Evolutionary conservation across 1,139 yeast species (phyloP), one percentile per base, ranked within the genome.

Genomic region (Taphrina communis): DNA sequence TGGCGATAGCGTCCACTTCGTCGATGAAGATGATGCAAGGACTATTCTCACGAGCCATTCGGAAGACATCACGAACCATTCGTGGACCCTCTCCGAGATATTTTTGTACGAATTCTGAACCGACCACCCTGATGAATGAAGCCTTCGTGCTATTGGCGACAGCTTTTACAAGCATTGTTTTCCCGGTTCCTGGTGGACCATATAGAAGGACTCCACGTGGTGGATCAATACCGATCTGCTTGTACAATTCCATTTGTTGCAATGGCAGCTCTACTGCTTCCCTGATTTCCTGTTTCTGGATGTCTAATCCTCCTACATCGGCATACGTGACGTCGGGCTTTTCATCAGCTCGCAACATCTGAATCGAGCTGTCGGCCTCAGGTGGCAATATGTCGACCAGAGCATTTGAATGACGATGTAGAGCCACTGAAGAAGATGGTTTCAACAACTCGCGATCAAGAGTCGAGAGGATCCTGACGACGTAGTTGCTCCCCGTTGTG

Each of bases 121-220:
- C 99, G 74, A 92, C 95, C 44, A 95, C 97, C 78, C 99, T 89
- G 74, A 95, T 93, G 76, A 95, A 95, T 6, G 97, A 84, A 0
- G 99, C 99, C 1, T 97, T 90, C 2, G 98, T 88, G 70, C 94
- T 88, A 79, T 95, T 94, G 19, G 99, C 99, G 65, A 95, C 99
- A 0, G 99, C 99, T 80, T 95, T 95, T 68, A 93, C 99, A 78
- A 95, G 85, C 97, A 95, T 92, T 51, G 99, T 95, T 80, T 95
- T 95, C 75, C 99, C 99, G 3, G 99, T 95, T 78, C 99, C 99
- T 62, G 99, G 99, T 19, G 99, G 98, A 31, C 99, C 99, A 79
- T 94, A 95, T 72, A 95, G 83, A 74, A 95, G 81, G 48, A 95
- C 99, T 76, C 99, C 99, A 75, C 98, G 86, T 72, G 99, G 99